Conservation (phyloP, 2,329 filamentous ascomycete genomes). For the Ophiognomonia clavigignenti-juglandacearum region DNA sequence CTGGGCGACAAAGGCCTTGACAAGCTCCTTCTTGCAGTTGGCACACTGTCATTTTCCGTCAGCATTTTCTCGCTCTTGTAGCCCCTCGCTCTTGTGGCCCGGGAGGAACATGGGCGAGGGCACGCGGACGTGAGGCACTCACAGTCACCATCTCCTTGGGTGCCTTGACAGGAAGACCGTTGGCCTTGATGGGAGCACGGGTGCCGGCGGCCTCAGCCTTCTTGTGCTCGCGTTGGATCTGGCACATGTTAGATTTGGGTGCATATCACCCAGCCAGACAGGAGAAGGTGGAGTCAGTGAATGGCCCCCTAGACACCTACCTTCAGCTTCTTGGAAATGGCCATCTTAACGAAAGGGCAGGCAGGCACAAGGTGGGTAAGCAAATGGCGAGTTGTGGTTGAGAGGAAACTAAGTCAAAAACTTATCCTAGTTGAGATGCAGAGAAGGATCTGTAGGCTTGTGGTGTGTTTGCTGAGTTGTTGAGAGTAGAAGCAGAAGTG, state of each 20-base stretch:
- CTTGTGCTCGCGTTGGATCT: conserved; percentile 51
- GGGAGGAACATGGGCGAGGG: conserved; percentile 11
- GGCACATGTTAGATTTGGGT: no score
- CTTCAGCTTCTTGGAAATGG: conserved; percentile 25
- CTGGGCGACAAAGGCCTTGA: conserved; percentile 46
- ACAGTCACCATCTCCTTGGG: conserved; percentile 47
- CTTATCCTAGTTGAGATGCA: no score
- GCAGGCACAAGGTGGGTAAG: no score
- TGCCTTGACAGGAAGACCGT: conserved; percentile 50
- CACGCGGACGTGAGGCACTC: conserved; percentile 20
- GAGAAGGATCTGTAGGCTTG: no score
- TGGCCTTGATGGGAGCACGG: conserved; percentile 47
- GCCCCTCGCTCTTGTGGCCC: neutral
- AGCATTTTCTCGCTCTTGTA: conserved; percentile 3
- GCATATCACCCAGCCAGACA: no score
- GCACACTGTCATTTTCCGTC: conserved; percentile 34
- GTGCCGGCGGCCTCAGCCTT: conserved; percentile 50
- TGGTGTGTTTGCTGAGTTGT: no score
- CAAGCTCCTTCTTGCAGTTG: conserved; percentile 46
- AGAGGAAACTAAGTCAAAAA: no score
- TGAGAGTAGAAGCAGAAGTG: no score
- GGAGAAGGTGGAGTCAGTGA: no score
- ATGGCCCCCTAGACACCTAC: no score
- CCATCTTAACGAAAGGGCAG: conserved; percentile 16
- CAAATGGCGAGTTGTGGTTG: no score